Evolutionary conservation across 2,329 filamentous ascomycete species (phyloP).

Genomic region (Colletotrichum theobromicola): DNA sequence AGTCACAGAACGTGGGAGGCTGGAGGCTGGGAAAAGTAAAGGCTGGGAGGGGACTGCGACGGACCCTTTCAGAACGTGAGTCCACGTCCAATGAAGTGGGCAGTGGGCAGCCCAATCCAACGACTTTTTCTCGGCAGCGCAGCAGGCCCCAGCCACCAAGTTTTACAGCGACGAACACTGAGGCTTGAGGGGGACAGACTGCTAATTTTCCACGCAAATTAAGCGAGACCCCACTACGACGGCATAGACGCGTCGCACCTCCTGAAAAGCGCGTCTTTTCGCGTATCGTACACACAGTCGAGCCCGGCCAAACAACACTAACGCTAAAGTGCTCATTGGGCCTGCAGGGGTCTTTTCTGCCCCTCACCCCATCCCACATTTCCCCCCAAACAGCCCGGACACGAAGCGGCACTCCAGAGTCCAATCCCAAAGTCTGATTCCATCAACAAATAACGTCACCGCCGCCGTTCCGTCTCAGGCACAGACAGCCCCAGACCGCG

Average conservation of each 20-base stretch:
- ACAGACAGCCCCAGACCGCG: neutral
- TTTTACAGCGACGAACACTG: slow-evolving; percentile 2
- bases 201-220: slow-evolving; percentile 6
- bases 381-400: slow-evolving; percentile 1
- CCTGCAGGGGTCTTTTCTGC: neutral
- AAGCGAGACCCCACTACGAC: slow-evolving; percentile 14
- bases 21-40: slow-evolving; percentile 18
- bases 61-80: neutral
- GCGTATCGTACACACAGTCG: slow-evolving; percentile 3
- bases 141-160: slow-evolving; percentile 19
- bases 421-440: slow-evolving; percentile 13
- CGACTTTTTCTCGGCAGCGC: neutral
- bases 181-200: neutral
- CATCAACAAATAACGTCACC: slow-evolving; percentile 24
- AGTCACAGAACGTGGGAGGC: slow-evolving; percentile 17
- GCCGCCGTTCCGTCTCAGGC: neutral
- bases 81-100: neutral
- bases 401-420: neutral
- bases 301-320: neutral
- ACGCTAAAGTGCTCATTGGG: neutral
- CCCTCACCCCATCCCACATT: slow-evolving; percentile 13
- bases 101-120: neutral
- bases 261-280: slow-evolving; percentile 20
- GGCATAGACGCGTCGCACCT: slow-evolving; percentile 3
- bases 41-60: slow-evolving; percentile 1